Evolutionary conservation across 805 yeast genomes (phyloP).

Genomic region (Metschnikowia gelsemii): DNA sequence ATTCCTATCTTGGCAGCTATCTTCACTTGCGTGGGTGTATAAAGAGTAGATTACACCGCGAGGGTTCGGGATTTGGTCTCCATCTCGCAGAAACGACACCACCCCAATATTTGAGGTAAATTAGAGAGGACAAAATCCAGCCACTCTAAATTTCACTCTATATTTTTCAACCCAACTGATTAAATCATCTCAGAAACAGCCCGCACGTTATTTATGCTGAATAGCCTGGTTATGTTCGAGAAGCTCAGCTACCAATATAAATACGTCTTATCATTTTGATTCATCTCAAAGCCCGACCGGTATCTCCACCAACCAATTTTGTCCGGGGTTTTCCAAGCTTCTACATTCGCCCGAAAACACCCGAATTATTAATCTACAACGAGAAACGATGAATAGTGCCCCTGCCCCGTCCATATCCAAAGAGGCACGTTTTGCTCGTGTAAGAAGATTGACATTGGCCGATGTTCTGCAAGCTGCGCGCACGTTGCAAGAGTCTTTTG

Average conservation of each 20-base stretch:
- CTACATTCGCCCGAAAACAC: too few relatives aligned
- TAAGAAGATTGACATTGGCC: constrained; percentile 16
- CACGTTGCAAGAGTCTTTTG: constrained; percentile 38
- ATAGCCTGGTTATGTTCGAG: constrained; percentile 22
- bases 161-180: neutral
- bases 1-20: too few relatives aligned
- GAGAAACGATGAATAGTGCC: neutral
- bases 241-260: constrained; percentile 25
- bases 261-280: constrained; percentile 21
- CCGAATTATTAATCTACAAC: neutral
- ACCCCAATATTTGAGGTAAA: too few relatives aligned
- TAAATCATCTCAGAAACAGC: neutral
- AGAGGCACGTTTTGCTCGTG: constrained; percentile 4
- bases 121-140: too few relatives aligned
- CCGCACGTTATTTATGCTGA: constrained; percentile 10
- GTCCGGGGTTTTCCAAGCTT: too few relatives aligned
- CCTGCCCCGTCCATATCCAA: constrained; percentile 1
- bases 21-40: too few relatives aligned
- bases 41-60: too few relatives aligned
- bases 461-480: constrained; percentile 36
- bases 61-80: too few relatives aligned
- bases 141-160: neutral
- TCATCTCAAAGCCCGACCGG: neutral
- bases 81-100: too few relatives aligned
- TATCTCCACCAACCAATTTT: neutral